Evolutionary conservation across 805 yeast species (phyloP).

Genomic region (Lachancea sp.): DNA sequence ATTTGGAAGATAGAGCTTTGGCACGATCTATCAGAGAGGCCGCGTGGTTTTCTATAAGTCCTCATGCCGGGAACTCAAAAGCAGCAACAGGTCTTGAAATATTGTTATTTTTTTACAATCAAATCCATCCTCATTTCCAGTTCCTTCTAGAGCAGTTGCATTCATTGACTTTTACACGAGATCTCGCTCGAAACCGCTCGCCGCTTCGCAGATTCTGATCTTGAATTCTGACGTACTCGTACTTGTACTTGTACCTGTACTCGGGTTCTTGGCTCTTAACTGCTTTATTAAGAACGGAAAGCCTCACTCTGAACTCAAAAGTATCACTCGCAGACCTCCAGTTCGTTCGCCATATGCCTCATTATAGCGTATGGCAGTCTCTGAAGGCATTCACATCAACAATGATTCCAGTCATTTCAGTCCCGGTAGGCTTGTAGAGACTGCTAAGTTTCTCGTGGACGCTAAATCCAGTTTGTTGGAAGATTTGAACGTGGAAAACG

Average conservation of each 20-base stretch:
- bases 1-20: too few species aligned
- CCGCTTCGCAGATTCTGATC: too few species aligned
- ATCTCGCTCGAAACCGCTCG: too few species aligned
- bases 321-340: neutral
- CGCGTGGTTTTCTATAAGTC: too few species aligned
- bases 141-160: too few species aligned
- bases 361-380: neutral
- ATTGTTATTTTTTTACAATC: too few species aligned
- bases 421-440: slow-evolving; percentile 7
- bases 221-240: neutral
- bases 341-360: neutral
- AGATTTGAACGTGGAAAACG: slow-evolving; percentile 22
- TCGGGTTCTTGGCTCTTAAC: neutral
- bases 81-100: too few species aligned
- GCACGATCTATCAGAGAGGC: too few species aligned
- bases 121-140: too few species aligned
- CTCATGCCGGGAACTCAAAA: too few species aligned
- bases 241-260: neutral
- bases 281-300: too few species aligned
- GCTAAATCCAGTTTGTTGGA: slow-evolving; percentile 28
- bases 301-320: neutral
- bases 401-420: slow-evolving; percentile 1
- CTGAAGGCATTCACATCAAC: neutral
- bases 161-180: too few species aligned
- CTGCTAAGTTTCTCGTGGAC: slow-evolving; percentile 24